Conservation (phyloP, 495 filamentous ascomycete genomes). For the Hypoxylon intermedium region DNA sequence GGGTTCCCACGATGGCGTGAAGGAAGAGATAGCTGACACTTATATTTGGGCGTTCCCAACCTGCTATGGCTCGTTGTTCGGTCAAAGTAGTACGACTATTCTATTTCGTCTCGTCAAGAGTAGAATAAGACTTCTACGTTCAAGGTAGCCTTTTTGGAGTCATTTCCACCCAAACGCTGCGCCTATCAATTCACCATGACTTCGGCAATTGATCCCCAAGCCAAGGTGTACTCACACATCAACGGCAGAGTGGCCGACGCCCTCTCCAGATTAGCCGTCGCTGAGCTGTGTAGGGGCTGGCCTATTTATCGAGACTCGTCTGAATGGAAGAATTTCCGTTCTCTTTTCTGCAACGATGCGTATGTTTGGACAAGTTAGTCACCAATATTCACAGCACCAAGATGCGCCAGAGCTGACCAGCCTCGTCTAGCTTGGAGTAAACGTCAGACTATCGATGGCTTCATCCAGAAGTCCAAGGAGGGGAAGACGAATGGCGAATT, state of each 20-base stretch:
- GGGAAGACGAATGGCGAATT: constrained; percentile 68
- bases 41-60: not conserved
- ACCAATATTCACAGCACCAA: not conserved
- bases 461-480: constrained; percentile 65
- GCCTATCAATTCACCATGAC: constrained; percentile 52
- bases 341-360: constrained; percentile 65
- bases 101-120: no score
- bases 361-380: constrained; percentile 65
- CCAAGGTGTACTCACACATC: constrained; percentile 57
- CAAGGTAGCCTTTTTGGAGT: no score
- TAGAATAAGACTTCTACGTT: no score
- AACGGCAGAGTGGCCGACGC: constrained; percentile 59
- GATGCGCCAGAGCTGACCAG: not conserved
- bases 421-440: constrained; percentile 61
- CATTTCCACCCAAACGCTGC: no score
- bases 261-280: constrained; percentile 61
- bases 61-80: no score
- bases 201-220: constrained; percentile 52
- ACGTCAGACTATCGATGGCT: constrained; percentile 59
- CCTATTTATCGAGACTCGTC: constrained; percentile 70
- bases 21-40: not conserved
- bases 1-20: not conserved
- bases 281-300: constrained; percentile 72
- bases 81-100: no score
- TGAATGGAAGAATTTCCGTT: constrained; percentile 70